Evolutionary conservation across 768 basidiomycete species (phyloP).

Genomic region (Coprinopsis sp.): DNA sequence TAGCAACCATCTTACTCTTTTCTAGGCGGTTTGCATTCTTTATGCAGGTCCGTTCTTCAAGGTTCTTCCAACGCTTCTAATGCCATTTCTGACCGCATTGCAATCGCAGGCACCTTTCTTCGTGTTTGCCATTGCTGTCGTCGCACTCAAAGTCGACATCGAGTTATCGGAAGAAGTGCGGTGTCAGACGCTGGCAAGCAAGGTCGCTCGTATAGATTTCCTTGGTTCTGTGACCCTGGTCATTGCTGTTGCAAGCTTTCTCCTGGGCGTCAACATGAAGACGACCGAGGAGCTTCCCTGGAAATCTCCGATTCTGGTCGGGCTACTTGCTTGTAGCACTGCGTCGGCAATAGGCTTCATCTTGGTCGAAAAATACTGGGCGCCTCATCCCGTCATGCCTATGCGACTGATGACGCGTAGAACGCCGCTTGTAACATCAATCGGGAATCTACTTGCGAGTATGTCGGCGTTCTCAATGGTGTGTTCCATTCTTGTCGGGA

Average conservation of each 20-base stretch:
- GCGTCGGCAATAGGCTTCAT: slow-evolving; percentile 60
- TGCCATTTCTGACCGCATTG: slow-evolving; percentile 7
- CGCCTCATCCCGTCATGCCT: slow-evolving; percentile 88
- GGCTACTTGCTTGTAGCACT: slow-evolving; percentile 54
- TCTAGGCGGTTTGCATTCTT: slow-evolving; percentile 81
- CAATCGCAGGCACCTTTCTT: slow-evolving; percentile 67
- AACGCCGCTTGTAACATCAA: slow-evolving; percentile 75
- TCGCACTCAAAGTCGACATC: slow-evolving; percentile 76
- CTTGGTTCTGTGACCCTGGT: slow-evolving; percentile 81
- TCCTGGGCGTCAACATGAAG: slow-evolving; percentile 75
- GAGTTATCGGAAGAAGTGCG: slow-evolving; percentile 62
- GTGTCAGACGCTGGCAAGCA: slow-evolving; percentile 53
- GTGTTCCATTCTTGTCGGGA: slow-evolving; percentile 20
- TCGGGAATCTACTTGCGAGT: slow-evolving; percentile 75
- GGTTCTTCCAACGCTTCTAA: background rate
- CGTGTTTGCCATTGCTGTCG: slow-evolving; percentile 62
- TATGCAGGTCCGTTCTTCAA: slow-evolving; percentile 50
- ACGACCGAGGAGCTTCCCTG: slow-evolving; percentile 75
- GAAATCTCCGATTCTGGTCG: slow-evolving; percentile 68
- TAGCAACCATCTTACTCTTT: slow-evolving; percentile 15
- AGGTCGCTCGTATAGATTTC: slow-evolving; percentile 78
- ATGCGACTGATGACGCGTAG: slow-evolving; percentile 70
- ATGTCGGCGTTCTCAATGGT: slow-evolving; percentile 80
- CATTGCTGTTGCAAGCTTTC: slow-evolving; percentile 58
- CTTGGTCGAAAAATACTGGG: slow-evolving; percentile 71